A percentile compares a stretch with the other conserved stretches of the same genome.
These are phyloP conservation scores for Boletus sp. DNA, from an alignment of 768 basidiomycete genomes.

Conservation along the genomic window DNA sequence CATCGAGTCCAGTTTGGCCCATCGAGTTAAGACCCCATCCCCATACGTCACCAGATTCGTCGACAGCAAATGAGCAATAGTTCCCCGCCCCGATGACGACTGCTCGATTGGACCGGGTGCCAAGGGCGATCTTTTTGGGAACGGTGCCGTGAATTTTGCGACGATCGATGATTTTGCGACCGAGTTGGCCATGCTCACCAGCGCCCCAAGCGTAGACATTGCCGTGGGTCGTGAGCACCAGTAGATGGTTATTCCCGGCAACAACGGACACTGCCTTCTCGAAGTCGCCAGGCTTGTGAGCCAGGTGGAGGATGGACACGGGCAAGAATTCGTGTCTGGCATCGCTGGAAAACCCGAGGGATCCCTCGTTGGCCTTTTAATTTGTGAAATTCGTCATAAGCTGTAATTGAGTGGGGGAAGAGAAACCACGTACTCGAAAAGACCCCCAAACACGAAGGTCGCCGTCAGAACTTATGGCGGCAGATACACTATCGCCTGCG, in stretches of 20 bases:
- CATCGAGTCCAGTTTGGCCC: constrained; percentile 73
- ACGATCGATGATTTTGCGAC: constrained; percentile 84
- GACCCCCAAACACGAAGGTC: constrained; percentile 86
- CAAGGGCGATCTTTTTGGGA: constrained; percentile 83
- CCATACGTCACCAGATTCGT: constrained; percentile 79
- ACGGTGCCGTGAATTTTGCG: constrained; percentile 86
- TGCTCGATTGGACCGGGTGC: constrained; percentile 58
- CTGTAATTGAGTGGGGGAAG: not conserved
- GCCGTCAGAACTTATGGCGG: constrained; percentile 76
- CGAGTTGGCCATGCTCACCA: constrained; percentile 87
- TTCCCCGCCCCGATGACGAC: constrained; percentile 75
- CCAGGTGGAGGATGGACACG: constrained; percentile 53
- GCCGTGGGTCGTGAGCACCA: constrained; percentile 86
- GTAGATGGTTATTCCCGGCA: constrained; percentile 83
- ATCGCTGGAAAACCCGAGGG: constrained; percentile 77
- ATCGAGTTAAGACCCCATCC: constrained; percentile 95
- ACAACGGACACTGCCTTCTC: constrained; percentile 75
- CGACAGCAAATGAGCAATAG: constrained; percentile 89
- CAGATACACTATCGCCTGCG: constrained; percentile 85
- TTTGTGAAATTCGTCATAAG: constrained; percentile 5
- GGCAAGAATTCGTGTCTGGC: constrained; percentile 67
- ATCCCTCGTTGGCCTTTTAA: constrained; percentile 66
- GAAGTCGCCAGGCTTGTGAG: constrained; percentile 56
- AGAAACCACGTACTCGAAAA: constrained; percentile 64
- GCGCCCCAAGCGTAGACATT: constrained; percentile 88